phyloP scores from a whole-genome alignment of 2,329 filamentous ascomycete genomes.

The Aspergillus oerlinghausenensis region DNA sequence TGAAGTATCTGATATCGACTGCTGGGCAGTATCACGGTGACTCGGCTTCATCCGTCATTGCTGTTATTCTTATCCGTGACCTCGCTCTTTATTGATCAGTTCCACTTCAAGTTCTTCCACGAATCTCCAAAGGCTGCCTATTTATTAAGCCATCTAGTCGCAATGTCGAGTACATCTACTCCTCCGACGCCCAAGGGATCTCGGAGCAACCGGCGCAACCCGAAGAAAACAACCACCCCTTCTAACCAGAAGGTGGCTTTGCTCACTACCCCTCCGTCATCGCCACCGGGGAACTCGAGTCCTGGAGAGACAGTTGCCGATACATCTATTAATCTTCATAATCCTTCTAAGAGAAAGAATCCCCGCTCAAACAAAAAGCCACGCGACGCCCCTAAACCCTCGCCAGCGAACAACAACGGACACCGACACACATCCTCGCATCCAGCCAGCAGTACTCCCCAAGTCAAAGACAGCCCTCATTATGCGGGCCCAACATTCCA shows the following conservation, averaged over 20 bases:
- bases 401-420: slow-evolving; percentile 21
- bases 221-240: slow-evolving; percentile 34
- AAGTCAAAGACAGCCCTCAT: slow-evolving; percentile 34
- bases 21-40: slow-evolving; percentile 29
- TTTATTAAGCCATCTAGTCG: slow-evolving; percentile 45
- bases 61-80: slow-evolving; percentile 18
- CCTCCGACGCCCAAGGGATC: slow-evolving; percentile 37
- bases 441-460: slow-evolving; percentile 42
- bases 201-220: slow-evolving; percentile 33
- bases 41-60: slow-evolving; percentile 16
- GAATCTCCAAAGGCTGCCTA: slow-evolving; percentile 40
- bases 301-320: slow-evolving; percentile 28
- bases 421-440: slow-evolving; percentile 33
- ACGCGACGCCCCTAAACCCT: slow-evolving; percentile 24
- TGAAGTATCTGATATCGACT: slow-evolving; percentile 27
- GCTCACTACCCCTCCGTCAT: slow-evolving; percentile 34
- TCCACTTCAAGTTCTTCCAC: slow-evolving; percentile 23
- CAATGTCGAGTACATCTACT: slow-evolving; percentile 43
- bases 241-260: slow-evolving; percentile 24
- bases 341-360: slow-evolving; percentile 34
- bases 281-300: slow-evolving; percentile 30
- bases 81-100: slow-evolving; percentile 9
- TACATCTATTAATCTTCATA: slow-evolving; percentile 22
- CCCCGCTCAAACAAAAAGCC: slow-evolving; percentile 34
- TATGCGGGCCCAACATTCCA: slow-evolving; percentile 96